A percentile compares a stretch with the other conserved stretches of the same genome.
phyloP scores from a whole-genome alignment of 2,329 filamentous ascomycete genomes.

The Acephala macrosclerotiorum region DNA sequence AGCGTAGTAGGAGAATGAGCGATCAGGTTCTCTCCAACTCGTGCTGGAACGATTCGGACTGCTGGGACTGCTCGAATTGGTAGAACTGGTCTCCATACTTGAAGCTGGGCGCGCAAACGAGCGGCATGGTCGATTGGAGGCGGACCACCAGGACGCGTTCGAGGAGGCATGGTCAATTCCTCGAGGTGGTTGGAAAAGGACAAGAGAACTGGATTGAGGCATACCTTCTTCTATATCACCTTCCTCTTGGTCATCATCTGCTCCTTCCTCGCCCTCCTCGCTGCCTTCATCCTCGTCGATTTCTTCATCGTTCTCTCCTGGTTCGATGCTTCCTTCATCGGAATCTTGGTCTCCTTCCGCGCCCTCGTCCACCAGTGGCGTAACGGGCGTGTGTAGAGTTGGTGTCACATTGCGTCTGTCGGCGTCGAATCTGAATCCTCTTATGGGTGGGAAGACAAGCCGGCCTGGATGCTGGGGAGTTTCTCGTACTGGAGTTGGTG shows the following conservation, averaged over 20 bases:
- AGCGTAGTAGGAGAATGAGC: not conserved
- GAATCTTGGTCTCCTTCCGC: conserved; percentile 12
- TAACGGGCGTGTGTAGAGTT: conserved; percentile 19
- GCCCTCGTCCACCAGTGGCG: conserved; percentile 21
- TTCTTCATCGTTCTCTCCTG: conserved; percentile 32
- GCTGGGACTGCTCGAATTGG: not conserved
- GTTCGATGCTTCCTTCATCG: conserved; percentile 30
- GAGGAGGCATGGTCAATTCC: conserved; percentile 4
- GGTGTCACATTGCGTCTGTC: conserved; percentile 21
- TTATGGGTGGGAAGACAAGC: conserved; percentile 17
- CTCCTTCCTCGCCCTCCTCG: conserved; percentile 33
- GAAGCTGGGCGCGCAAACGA: not conserved
- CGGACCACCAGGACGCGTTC: not conserved
- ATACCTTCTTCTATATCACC: conserved; percentile 43
- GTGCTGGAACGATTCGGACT: not conserved
- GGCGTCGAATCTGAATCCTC: conserved; percentile 16
- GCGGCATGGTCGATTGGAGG: not conserved
- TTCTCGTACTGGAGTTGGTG: conserved; percentile 13
- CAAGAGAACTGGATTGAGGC: conserved; percentile 18
- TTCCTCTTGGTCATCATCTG: conserved; percentile 46
- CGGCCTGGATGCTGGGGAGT: conserved; percentile 6
- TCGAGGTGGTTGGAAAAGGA: not conserved
- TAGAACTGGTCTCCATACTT: not conserved
- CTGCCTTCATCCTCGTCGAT: conserved; percentile 37
- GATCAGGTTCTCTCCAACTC: not conserved